phyloP scores from a whole-genome alignment of 164 flowering plant genomes.

The Liquidambar formosana region DNA sequence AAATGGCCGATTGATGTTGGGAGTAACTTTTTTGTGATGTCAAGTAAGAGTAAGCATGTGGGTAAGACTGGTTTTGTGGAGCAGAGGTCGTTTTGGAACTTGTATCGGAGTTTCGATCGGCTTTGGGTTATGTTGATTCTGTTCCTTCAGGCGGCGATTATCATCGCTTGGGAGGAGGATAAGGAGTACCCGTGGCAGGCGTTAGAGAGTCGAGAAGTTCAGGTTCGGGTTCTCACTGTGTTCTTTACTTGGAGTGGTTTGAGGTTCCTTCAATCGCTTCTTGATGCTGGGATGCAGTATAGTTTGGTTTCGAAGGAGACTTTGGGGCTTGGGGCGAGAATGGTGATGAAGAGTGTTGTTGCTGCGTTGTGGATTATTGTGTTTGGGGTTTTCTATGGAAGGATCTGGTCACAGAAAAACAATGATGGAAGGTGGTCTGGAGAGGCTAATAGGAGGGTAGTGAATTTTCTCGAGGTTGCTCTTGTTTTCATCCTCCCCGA shows the following conservation, averaged over 20 bases:
- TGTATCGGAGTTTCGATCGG: conserved; percentile 61
- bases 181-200: conserved; percentile 48
- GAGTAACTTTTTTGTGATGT: conserved; percentile 47
- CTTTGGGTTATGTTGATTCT: conserved; percentile 63
- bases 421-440: conserved; percentile 33
- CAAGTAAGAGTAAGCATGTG: conserved; percentile 31
- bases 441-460: conserved; percentile 31
- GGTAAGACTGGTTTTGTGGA: conserved; percentile 80
- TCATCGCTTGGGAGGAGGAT: conserved; percentile 60
- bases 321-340: conserved; percentile 41
- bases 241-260: conserved; percentile 63
- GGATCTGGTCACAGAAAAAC: conserved; percentile 53
- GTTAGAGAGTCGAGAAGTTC: conserved; percentile 34
- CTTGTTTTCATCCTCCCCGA: conserved; percentile 51
- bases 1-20: conserved; percentile 62
- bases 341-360: conserved; percentile 54
- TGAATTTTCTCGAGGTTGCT: conserved; percentile 42
- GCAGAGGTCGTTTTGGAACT: conserved; percentile 69
- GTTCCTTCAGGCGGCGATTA: conserved; percentile 61
- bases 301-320: conserved; percentile 61
- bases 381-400: conserved; percentile 49
- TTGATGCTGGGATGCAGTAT: conserved; percentile 43
- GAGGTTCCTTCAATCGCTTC: conserved; percentile 36
- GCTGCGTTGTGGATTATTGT: conserved; percentile 52
- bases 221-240: conserved; percentile 44